Evolutionary conservation across 345 rosid genomes (phyloP), one percentile per base, ranked within the genome.

Genomic region (Pistacia vera): DNA sequence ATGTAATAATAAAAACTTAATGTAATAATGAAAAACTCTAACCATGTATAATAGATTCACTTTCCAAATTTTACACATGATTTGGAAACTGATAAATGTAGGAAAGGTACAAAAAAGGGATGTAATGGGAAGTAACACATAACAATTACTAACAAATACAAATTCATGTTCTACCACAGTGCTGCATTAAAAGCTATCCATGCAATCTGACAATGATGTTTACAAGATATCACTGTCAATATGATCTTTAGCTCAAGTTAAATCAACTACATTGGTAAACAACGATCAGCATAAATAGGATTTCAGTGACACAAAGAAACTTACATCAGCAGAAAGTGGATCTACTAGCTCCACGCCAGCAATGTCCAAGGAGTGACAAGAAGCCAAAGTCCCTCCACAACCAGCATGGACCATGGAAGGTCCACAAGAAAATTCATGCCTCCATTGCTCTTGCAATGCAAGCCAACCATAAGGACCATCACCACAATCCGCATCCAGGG

Each of bases 381-480:
- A 92, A 78, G 99, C 93, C 87, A 96, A 80, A 80, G 90, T 85
- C 71, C 99, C 99, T 48, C 99, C 99, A 84, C 99, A 96, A 71
- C 99, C 98, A 38, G 98, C 98, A 89, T 96, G 99, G 75, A 90
- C 88, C 91, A 88, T 85, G 77, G 94, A 88, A 59, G 99, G 99
- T 57, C 98, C 99, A 85, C 99, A 96, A 66, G 93, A 90, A 78
- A 96, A 87, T 73, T 88, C 99, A 69, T 90, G 94, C 84, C 98
- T 90, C 97, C 98, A 91, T 52, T 92, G 92, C 75, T 96, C 99
- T 86, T 96, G 97, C 75, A 93, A 82, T 84, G 99, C 98, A 84
- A 96, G 99, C 99, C 95, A 93, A 63, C 97, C 95, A 79, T 85
- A 96, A 66, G 98, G 97, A 76, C 98, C 95, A 85, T 96, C 99